Base-by-base conservation (phyloP, 805 yeast genomes). In the Candida silvatica region DNA sequence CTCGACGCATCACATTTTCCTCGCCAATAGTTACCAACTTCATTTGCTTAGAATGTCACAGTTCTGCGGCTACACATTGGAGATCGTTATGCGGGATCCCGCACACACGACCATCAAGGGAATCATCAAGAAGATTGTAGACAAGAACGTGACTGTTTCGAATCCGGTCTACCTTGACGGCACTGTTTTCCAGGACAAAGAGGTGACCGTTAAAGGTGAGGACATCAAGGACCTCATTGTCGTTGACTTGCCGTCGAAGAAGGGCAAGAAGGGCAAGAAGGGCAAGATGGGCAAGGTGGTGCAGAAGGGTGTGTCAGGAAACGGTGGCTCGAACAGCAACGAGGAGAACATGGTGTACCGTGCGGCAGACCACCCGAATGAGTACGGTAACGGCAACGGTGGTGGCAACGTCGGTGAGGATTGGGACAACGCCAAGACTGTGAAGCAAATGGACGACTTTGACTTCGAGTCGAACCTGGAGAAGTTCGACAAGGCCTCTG, bases 401-500 rank as follows among this genome's bases (percentile, higher is more conserved):
- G 61, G 19, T 12, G 16, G 19, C 6, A 26, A 26, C 16, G 2
- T 26, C 16, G 34, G 28, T 16, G 12, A 63, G 3, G 71, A 64
- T 31, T 74, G 77, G 77, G 74, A 66, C 28, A 73, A 69, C 38
- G 67, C 74, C 22, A 44, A 59, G 37, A 59, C 63, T 39, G 67
- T 73, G 52, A 66, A 73, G 44, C 42, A 57, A 15, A 53, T 66
- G 36, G 68, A 64, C 17, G 96, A 86, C 43, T 88, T 88, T 58
- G 96, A 88, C 54, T 88, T 88, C 56, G 84, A 75, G 37, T 78
- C 84, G 11, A 84, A 82, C 51, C 66, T 88, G 42, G 79, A 79
- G 17, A 75, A 77, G 64, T 88, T 88, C 49, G 92, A 88, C 55
- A 88, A 88, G 55, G 63, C 67, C 39, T 66, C 77, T 5, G 90